Base-by-base conservation (phyloP, 1,284 basidiomycete species). In the Melampsora americana region DNA sequence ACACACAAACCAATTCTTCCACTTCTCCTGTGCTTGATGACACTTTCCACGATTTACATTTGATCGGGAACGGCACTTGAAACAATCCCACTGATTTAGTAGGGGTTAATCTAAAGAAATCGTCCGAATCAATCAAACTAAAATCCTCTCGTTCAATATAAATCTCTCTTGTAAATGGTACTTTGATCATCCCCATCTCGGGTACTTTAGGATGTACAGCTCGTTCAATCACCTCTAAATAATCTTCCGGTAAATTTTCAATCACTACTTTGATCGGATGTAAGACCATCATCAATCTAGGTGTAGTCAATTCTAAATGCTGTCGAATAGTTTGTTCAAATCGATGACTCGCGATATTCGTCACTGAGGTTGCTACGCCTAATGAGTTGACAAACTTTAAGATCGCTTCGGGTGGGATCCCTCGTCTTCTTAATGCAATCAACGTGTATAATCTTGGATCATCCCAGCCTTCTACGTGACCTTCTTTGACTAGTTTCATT, bases 391-490 rank as follows among this genome's bases (percentile, higher is more conserved):
- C 93, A 83, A 99, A 99, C 16, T 90, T 90, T 66, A 93, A 85
- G 82, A 99, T 92, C 6, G 96, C 96, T 35, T 93, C 93, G 12
- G 96, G 95, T 20, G 96, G 96, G 30, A 99, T 89, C 78, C 96
- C 96, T 66, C 96, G 90, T 77, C 96, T 88, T 75, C 95, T 89
- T 42, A 99, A 88, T 2, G 95, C 95, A 79, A 98, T 95, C 79
- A 99, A 88, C 0, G 96, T 99, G 85, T 96, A 97, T 69, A 99
- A 87, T n/a, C 96, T 90, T 61, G 96, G 96, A 82, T 99, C 96
- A 81, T 99, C 94, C 96, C 96, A 99, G 62, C 92, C 95, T 67
- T 86, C 87, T 61, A 99, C 95, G 80, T 91, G 88, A 2, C 88
- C 87, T 78, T 91, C 89, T 77, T 91, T 89, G 66, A 99, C 95